Evolutionary conservation across 2,329 filamentous ascomycete species (phyloP).

Genomic region (Thielaviopsis populi): DNA sequence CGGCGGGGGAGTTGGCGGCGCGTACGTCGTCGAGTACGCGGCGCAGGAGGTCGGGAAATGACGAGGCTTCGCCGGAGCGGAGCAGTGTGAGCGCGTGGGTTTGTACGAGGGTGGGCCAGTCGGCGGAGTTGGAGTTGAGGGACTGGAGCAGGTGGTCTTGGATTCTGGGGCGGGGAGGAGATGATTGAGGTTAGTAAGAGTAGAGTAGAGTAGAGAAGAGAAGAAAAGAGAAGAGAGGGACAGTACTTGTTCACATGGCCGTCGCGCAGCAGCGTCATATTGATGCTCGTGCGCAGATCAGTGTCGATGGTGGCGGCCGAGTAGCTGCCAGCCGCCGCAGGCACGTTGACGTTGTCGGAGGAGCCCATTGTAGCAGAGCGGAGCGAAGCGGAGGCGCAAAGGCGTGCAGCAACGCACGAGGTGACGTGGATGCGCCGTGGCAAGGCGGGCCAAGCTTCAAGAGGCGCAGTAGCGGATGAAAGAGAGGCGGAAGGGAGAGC

Average conservation of each 20-base stretch:
- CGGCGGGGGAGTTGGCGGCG: constrained; percentile 28
- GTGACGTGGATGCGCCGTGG: too few species aligned
- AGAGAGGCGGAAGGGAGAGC: too few species aligned
- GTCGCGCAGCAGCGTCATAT: constrained; percentile 40
- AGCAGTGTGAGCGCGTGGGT: constrained; percentile 44
- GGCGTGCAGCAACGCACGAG: neutral
- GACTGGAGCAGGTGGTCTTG: constrained; percentile 49
- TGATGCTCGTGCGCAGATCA: constrained; percentile 48
- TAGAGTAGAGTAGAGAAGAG: too few species aligned
- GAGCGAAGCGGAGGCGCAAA: too few species aligned
- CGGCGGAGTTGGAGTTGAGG: constrained; percentile 41
- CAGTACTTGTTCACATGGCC: constrained; percentile 44
- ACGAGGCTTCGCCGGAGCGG: constrained; percentile 42
- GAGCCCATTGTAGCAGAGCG: neutral
- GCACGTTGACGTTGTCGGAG: constrained; percentile 34
- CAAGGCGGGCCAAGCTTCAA: too few species aligned
- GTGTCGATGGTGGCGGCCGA: constrained; percentile 45
- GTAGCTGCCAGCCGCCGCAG: constrained; percentile 43
- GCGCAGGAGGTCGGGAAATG: constrained; percentile 45
- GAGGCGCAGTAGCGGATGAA: too few species aligned
- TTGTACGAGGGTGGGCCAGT: constrained; percentile 49
- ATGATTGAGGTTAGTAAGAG: too few species aligned
- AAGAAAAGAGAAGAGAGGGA: constrained; percentile 6
- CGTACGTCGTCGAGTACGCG: constrained; percentile 49
- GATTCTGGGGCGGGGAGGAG: constrained; percentile 31